These are phyloP conservation scores for Aspergillus vadensis DNA, from an alignment of 2,329 filamentous ascomycete genomes.

Conservation along the genomic window DNA sequence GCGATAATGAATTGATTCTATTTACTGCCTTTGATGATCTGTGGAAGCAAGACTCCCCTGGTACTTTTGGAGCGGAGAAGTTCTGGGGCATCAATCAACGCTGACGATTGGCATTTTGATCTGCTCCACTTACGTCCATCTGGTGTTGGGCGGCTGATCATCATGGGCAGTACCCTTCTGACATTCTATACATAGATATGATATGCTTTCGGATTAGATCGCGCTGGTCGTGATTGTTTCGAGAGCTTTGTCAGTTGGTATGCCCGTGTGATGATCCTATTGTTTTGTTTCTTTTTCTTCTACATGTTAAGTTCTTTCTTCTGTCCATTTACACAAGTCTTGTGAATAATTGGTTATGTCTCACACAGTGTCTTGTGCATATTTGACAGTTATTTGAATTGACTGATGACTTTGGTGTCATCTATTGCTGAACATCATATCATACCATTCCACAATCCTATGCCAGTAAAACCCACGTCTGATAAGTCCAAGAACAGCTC, in stretches of 20 bases:
- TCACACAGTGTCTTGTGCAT: too few species aligned
- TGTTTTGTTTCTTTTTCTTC: background rate
- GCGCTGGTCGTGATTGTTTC: background rate
- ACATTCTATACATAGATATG: conserved; percentile 1
- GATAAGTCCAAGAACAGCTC: too few species aligned
- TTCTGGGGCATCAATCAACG: conserved; percentile 67
- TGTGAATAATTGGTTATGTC: background rate
- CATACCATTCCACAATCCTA: background rate
- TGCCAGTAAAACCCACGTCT: too few species aligned
- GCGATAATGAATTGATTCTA: conserved; percentile 57
- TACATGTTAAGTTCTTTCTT: background rate
- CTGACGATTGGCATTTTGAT: conserved; percentile 2
- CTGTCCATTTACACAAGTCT: background rate
- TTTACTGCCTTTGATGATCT: conserved; percentile 78
- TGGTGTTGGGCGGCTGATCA: background rate
- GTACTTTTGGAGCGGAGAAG: conserved; percentile 71
- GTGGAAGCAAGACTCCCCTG: conserved; percentile 70
- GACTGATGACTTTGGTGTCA: too few species aligned
- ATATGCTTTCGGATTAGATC: background rate
- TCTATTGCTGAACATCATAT: too few species aligned
- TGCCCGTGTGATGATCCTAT: too few species aligned
- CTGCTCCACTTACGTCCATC: background rate
- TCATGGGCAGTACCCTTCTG: background rate
- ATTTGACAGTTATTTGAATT: too few species aligned
- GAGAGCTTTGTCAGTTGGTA: background rate